Conservation (phyloP, 169 alveolate species). For the Cyclospora cayetanensis region DNA sequence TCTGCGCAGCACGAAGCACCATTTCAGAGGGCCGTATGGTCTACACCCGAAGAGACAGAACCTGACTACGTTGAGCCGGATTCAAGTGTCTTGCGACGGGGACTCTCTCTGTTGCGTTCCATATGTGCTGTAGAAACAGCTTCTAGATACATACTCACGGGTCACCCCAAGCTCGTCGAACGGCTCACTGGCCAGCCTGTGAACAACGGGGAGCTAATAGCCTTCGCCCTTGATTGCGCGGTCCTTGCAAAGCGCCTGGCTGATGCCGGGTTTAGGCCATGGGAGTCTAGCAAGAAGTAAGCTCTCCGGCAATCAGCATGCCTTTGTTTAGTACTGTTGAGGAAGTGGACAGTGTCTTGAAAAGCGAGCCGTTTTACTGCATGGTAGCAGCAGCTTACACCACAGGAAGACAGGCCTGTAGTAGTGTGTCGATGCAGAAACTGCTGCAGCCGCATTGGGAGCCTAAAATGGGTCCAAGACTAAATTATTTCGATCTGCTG, state of each 20-base stretch:
- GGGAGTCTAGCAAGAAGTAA: not conserved
- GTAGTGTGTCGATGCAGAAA: too few relatives aligned
- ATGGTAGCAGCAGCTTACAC: too few relatives aligned
- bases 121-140: not conserved
- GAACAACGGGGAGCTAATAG: slow-evolving; percentile 26
- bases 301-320: too few relatives aligned
- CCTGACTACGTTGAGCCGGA: not conserved
- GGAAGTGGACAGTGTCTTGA: too few relatives aligned
- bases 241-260: not conserved
- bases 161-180: slow-evolving; percentile 14
- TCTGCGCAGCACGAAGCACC: not conserved
- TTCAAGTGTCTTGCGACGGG: not conserved
- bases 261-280: not conserved
- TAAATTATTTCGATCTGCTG: too few relatives aligned
- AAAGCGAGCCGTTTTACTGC: too few relatives aligned
- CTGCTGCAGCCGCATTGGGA: too few relatives aligned
- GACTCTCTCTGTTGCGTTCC: not conserved
- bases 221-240: slow-evolving; percentile 1
- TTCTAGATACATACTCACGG: not conserved
- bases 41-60: slow-evolving; percentile 22
- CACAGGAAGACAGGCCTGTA: too few relatives aligned
- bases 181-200: slow-evolving; percentile 10
- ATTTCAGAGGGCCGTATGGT: slow-evolving; percentile 4
- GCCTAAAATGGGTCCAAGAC: too few relatives aligned
- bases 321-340: too few relatives aligned